Base-by-base conservation (phyloP, 352 stramenopile genomes). In the Phytopythium vexans region DNA sequence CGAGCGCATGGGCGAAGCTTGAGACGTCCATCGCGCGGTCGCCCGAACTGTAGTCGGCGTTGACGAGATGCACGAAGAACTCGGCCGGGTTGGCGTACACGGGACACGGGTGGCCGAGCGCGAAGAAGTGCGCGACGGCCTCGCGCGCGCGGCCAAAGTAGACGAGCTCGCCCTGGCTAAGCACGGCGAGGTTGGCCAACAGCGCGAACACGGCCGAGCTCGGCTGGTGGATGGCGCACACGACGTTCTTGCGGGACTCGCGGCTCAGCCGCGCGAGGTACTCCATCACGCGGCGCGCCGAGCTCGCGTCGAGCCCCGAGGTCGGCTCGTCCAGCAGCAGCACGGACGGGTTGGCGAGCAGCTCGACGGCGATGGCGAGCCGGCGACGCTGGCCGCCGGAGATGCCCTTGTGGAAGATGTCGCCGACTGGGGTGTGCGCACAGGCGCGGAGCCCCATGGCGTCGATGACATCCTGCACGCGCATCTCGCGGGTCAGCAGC, bases 321-420 rank as follows among this genome's bases (percentile, higher is more conserved):
- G 93, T 98, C 2, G 95, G 93, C 54, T 98, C 96, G 52, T 98
- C 95, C 16, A 99, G 69, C 31, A 99, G 86, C 36, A 99, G 58
- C 34, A 98, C 68, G n/a, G 94, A 90, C 45, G 96, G 96, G 54
- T 98, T 96, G 0, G 89, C 85, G 0, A 97, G 83, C 36, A 99
- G 65, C 69, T 99, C 93, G 12, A 97, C 66, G 4, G 82, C 96
- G 56, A 98, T 98, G 1, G 88, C 90, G 12, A 98, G 74, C 14
- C 94, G 66, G 60, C 97, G 97, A 41, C 83, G 81, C 62, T 99
- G 72, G 74, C 89, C 74, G 74, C 89, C 70, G 0, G 78, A 90
- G 40, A 97, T 79, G 0, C 88, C 89, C 59, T 93, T 88, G 60
- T 84, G 71, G 47, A 96, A 95, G 3, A 95, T 58, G 58, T 93